Base-by-base conservation (phyloP, 805 yeast species). In the Sporopachydermia quercuum region DNA sequence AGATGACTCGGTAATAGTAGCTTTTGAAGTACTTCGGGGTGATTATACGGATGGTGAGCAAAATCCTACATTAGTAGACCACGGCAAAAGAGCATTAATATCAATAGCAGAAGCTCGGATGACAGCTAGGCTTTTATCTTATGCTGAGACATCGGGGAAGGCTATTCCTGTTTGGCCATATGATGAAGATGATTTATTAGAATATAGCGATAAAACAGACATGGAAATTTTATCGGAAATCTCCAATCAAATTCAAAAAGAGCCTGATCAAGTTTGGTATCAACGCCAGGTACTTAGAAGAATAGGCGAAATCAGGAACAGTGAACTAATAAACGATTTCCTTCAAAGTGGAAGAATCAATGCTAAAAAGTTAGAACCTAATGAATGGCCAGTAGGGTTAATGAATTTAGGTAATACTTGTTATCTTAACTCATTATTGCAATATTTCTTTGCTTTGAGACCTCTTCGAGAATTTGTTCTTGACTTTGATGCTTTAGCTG, bases 341-440 rank as follows among this genome's bases (percentile, higher is more conserved):
- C 57, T 85, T 19, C 63, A 61, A 34, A 65, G 74, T 0, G 94
- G 94, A 0, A 58, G 68, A 15, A 61, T 79, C 30, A 83, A 79
- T 52, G 69, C 75, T 3, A 59, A 68, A 5, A 56, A 69, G 2
- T 56, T 81, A 15, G 37, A 35, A 4, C 39, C 74, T 0, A 76
- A 71, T 13, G 69, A 72, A 38, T 77, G 89, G 73, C 98, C 98
- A 0, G 83, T 85, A 3, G 98, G 98, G 0, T 66, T 91, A 52
- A 83, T 80, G 57, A 91, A 91, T 54, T 87, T 86, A 45, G 98
- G 98, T 16, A 91, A 91, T 54, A 89, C 98, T 0, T 91, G 98
- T 57, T 87, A 87, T 49, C 64, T 91, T 56, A 89, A 91, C 55
- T 89, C 97, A 0, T 63, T 91, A 38, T 61, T 89, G 35, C 98